Evolutionary conservation across 2,329 filamentous ascomycete species (phyloP), one percentile per base, ranked within the genome.

Genomic region (Orbilia ellipsospora): DNA sequence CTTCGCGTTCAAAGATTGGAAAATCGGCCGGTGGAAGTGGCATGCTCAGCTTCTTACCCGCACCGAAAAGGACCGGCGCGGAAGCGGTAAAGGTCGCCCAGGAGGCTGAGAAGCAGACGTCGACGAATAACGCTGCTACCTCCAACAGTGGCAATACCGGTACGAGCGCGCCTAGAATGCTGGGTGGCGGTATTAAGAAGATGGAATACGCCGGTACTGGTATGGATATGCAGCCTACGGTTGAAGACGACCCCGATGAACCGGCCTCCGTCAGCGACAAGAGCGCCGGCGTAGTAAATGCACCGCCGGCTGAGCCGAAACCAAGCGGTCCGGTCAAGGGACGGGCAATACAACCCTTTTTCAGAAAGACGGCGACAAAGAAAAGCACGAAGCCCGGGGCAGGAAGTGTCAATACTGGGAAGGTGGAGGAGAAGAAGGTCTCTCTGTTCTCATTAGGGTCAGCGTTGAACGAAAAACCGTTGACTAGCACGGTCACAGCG

Each of bases 21-120:
- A 73, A 61, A 44, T 59, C 50, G 20, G 52, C 18, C 31, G 50
- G 54, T 12, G 73, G 77, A 1, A 70, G 62, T 6, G 78, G 79
- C 40, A 42, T 80, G 62, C 70, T 78, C 28, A 74, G 77, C 31
- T 78, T 80, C 76, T 48, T 80, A 54, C 79, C 79, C 5, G 79
- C 79, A 40, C 79, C 79, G 4, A 79, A 79, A 65, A 70, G 77
- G 40, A 78, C 77, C n/a, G 77, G 78, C 40, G 73, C 56, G 4
- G 73, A 70, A 31, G 73, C 73, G 5, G 65, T 31, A 23, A 72
- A 70, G 15, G 60, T 57, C 15, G 73, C 66, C 36, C 60, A 72
- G 45, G 75, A 73, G 44, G 48, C 61, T 42, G 48, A 57, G 52
- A 78, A 73, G 60, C 75, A 77, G 26, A 59, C 64, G 36, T 65